Base-by-base conservation (phyloP, 192 early-diverging fungal genomes). In the Lobulomyces angularis region DNA sequence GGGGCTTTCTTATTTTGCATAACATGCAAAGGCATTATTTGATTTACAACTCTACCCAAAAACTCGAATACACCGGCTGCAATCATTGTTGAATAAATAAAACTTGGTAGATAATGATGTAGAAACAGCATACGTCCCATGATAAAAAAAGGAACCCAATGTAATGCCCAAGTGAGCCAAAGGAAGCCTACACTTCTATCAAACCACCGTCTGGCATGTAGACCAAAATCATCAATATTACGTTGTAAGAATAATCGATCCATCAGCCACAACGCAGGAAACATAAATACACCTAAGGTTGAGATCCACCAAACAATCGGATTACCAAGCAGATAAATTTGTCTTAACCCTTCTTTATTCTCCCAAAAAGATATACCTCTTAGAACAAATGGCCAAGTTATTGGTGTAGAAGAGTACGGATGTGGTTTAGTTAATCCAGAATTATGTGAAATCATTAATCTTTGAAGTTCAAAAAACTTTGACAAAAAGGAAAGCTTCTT, bases 321-420 rank as follows among this genome's bases (percentile, higher is more conserved):
- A 62, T 97, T 93, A 17, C 90, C 89, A 8, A 91, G 56, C 40
- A 93, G 65, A 55, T 94, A 94, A 46, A 90, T 91, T 64, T 78
- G 75, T 17, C 87, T 82, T 16, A 81, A 59, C 9, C 77, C 77
- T 31, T 72, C 72, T 45, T 83, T 69, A 42, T 72, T 74, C 20
- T 89, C 86, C 77, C 92, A 92, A 60, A 92, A 92, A 24, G 86
- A 86, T 41, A 97, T 88, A 14, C 89, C 89, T 35, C 75, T 73
- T 18, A 66, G 40, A 22, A 93, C 67, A 61, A 92, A 79, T 39
- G 85, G 88, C 92, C 92, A 97, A 19, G 84, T 69, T 34, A 73
- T 66, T 9, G 92, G 88, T 2, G 55, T 67, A 35, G 92, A 94
- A 30, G 86, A 85, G 71, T 91, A 97, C 28, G 94, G 93, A 53